Evolutionary conservation across 2,329 filamentous ascomycete genomes (phyloP).

Genomic region (Grosmannia penicillata): DNA sequence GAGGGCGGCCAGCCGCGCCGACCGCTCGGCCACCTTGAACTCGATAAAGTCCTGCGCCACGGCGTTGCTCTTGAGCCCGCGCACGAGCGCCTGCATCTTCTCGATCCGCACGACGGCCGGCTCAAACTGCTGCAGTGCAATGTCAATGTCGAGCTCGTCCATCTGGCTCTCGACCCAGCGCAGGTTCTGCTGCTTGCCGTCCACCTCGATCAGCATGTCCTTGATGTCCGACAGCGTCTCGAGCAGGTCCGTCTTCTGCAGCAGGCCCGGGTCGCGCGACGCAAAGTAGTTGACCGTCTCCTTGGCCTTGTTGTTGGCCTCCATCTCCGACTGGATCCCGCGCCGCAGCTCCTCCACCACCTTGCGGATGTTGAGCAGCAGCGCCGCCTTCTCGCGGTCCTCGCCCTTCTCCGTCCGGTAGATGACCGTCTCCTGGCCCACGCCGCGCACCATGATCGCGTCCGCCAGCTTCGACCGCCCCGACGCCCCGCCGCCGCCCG

Average conservation of each 20-base stretch:
- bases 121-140: slow-evolving; percentile 81
- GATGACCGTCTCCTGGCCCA: slow-evolving; percentile 83
- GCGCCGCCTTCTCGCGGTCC: slow-evolving; percentile 59
- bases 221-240: slow-evolving; percentile 66
- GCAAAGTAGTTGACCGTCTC: slow-evolving; percentile 81
- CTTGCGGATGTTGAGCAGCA: slow-evolving; percentile 84
- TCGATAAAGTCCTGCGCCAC: slow-evolving; percentile 87
- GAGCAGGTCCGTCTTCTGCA: slow-evolving; percentile 67
- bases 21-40: slow-evolving; percentile 78
- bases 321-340: slow-evolving; percentile 70
- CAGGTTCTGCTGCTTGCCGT: slow-evolving; percentile 90
- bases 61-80: slow-evolving; percentile 68
- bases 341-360: slow-evolving; percentile 85
- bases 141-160: slow-evolving; percentile 90
- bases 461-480: slow-evolving; percentile 56
- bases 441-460: slow-evolving; percentile 76
- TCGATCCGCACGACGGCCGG: slow-evolving; percentile 72
- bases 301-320: slow-evolving; percentile 68
- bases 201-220: slow-evolving; percentile 86
- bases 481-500: slow-evolving; percentile 14
- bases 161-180: slow-evolving; percentile 93
- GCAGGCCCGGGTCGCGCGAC: slow-evolving; percentile 57
- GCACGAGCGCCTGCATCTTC: slow-evolving; percentile 65
- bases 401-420: slow-evolving; percentile 80
- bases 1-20: slow-evolving; percentile 58